Percentiles rank a stretch among this genome's conserved stretches.
phyloP scores from a whole-genome alignment of 805 yeast genomes.

The Teunomyces funiuensis region DNA sequence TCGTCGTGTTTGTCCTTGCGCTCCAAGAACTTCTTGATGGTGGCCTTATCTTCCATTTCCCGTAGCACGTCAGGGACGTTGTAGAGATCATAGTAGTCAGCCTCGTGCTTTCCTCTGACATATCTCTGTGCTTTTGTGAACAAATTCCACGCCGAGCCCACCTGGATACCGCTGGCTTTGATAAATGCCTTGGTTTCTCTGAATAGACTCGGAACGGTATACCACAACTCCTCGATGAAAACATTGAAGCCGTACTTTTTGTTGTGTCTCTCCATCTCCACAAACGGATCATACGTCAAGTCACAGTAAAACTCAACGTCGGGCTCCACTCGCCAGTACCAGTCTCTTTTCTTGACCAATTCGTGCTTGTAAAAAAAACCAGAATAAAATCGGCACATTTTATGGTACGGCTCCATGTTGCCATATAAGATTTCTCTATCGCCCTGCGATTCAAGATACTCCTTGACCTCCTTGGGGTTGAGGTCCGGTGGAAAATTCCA shows the following conservation, averaged over 20 bases:
- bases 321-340: constrained; percentile 98
- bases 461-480: constrained; percentile 47
- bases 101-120: constrained; percentile 21
- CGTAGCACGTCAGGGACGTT: constrained; percentile 20
- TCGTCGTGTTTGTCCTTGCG: constrained; percentile 22
- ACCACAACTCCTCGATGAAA: constrained; percentile 70
- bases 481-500: constrained; percentile 65
- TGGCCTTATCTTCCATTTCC: constrained; percentile 28
- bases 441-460: constrained; percentile 70
- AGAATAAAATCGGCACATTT: constrained; percentile 92
- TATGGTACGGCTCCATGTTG: constrained; percentile 76
- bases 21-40: constrained; percentile 22
- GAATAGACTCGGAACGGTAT: constrained; percentile 82
- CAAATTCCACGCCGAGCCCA: constrained; percentile 30
- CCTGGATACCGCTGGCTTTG: constrained; percentile 19
- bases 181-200: constrained; percentile 68
- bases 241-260: constrained; percentile 88
- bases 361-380: constrained; percentile 83
- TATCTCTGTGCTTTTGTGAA: constrained; percentile 44
- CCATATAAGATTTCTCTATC: constrained; percentile 87
- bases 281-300: constrained; percentile 86
- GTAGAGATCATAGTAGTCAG: constrained; percentile 22
- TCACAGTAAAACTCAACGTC: constrained; percentile 89
- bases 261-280: constrained; percentile 65
- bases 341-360: constrained; percentile 65